phyloP scores from a whole-genome alignment of 352 stramenopile species.

The Globisporangium ultimum region DNA sequence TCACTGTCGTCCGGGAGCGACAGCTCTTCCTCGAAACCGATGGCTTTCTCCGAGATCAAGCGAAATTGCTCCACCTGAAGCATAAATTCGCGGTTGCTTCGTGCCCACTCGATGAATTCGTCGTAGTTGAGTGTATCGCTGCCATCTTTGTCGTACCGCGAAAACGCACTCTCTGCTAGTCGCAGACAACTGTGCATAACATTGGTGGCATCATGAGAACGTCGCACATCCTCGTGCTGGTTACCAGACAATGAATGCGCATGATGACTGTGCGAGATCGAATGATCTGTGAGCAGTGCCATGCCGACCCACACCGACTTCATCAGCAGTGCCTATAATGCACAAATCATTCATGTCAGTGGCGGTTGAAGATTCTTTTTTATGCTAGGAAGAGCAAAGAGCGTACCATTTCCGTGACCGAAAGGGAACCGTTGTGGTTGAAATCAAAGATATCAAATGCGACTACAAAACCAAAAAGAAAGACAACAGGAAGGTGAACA shows the following conservation, averaged over 20 bases:
- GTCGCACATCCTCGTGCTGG: background rate
- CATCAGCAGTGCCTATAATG: constrained; percentile 61
- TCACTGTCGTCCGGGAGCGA: constrained; percentile 69
- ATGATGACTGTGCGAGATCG: background rate
- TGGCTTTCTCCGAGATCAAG: constrained; percentile 61
- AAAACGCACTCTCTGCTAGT: constrained; percentile 56
- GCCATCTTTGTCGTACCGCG: constrained; percentile 39
- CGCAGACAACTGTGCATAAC: constrained; percentile 43
- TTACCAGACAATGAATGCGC: constrained; percentile 1
- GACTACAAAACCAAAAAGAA: constrained; percentile 24
- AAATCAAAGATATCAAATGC: constrained; percentile 81
- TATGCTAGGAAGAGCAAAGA: background rate
- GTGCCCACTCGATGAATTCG: constrained; percentile 79
- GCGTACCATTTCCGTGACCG: constrained; percentile 58
- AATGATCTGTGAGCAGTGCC: constrained; percentile 48
- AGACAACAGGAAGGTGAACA: background rate
- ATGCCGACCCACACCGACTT: constrained; percentile 78
- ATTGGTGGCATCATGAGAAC: constrained; percentile 16
- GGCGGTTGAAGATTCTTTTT: background rate
- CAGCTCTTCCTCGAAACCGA: constrained; percentile 58
- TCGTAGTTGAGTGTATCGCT: constrained; percentile 57
- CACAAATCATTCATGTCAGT: background rate
- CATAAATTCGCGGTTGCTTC: constrained; percentile 86
- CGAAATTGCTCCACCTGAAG: constrained; percentile 79
- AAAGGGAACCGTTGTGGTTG: constrained; percentile 74